These are phyloP conservation scores for Ogataea parapolymorpha DNA, from an alignment of 805 yeast species.

Conservation along the genomic window DNA sequence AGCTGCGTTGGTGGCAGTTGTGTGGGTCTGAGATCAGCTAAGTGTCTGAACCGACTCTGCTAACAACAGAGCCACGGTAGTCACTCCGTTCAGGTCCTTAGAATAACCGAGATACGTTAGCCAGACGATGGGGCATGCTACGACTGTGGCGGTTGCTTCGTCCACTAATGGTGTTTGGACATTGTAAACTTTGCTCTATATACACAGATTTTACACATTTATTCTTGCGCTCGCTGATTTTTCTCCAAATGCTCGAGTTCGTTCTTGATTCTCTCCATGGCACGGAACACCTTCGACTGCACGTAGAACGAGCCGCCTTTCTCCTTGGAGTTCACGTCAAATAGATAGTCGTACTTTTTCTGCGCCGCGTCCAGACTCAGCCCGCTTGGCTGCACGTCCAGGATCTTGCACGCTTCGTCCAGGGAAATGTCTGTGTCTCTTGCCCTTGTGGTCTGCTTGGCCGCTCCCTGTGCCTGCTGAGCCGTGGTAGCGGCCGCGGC, in stretches of 20 bases:
- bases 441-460: conserved; percentile 39
- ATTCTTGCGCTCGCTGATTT: conserved; percentile 31
- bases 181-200: conserved; percentile 22
- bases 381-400: conserved; percentile 66
- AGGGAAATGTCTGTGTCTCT: conserved; percentile 76
- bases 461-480: conserved; percentile 37
- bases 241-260: conserved; percentile 65
- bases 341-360: conserved; percentile 74
- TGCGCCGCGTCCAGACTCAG: conserved; percentile 58
- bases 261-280: conserved; percentile 83
- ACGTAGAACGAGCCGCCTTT: conserved; percentile 94
- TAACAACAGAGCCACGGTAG: conserved; percentile 71
- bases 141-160: conserved; percentile 5
- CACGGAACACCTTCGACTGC: conserved; percentile 90
- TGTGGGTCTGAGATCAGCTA: conserved; percentile 47
- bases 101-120: conserved; percentile 41
- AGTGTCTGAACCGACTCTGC: conserved; percentile 60
- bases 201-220: conserved; percentile 29
- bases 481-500: conserved; percentile 92
- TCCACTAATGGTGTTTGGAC: conserved; percentile 12
- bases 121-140: conserved; percentile 24
- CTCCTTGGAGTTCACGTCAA: conserved; percentile 86
- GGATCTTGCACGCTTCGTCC: conserved; percentile 88
- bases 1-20: conserved; percentile 12
- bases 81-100: conserved; percentile 77